A percentile compares a stretch with the other conserved stretches of the same genome.
Conservation (phyloP, 2,329 filamentous ascomycete species). For the Raffaelea arxii region DNA sequence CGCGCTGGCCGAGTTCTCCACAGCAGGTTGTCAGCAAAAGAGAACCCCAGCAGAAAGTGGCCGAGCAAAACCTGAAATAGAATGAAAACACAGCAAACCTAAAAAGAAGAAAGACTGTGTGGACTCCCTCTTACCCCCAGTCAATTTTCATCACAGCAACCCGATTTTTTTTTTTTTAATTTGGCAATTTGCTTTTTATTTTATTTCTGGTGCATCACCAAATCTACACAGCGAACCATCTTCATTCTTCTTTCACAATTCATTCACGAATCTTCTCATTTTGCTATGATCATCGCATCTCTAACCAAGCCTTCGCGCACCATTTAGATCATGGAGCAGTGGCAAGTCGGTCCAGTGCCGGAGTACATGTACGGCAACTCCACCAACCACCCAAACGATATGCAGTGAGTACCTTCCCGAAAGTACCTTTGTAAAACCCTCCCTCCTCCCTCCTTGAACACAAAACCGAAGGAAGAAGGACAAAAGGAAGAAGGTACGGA, state of each 20-base stretch:
- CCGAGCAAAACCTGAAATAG: too few species aligned
- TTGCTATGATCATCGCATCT: background rate
- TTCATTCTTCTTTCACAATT: background rate
- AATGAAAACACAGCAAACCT: conserved; percentile 1
- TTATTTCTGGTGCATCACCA: background rate
- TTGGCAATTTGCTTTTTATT: background rate
- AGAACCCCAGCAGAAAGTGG: background rate
- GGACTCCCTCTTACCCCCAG: background rate
- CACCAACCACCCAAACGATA: conserved; percentile 44
- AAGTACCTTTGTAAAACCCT: conserved; percentile 11
- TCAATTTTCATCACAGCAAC: background rate
- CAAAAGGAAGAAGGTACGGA: background rate
- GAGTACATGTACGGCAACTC: conserved; percentile 48
- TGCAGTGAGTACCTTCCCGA: conserved; percentile 42
- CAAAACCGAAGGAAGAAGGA: background rate
- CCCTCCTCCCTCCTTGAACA: background rate
- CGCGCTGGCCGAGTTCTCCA: conserved; percentile 9
- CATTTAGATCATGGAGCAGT: conserved; percentile 47
- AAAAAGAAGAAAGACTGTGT: background rate
- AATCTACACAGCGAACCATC: too few species aligned
- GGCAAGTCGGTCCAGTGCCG: conserved; percentile 51
- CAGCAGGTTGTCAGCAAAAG: conserved; percentile 2
- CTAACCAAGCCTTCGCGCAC: conserved; percentile 1
- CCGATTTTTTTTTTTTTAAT: background rate
- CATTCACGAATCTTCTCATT: background rate